Conservation (phyloP, 1,284 basidiomycete genomes). For the Cutaneotrichosporon daszewskae region DNA sequence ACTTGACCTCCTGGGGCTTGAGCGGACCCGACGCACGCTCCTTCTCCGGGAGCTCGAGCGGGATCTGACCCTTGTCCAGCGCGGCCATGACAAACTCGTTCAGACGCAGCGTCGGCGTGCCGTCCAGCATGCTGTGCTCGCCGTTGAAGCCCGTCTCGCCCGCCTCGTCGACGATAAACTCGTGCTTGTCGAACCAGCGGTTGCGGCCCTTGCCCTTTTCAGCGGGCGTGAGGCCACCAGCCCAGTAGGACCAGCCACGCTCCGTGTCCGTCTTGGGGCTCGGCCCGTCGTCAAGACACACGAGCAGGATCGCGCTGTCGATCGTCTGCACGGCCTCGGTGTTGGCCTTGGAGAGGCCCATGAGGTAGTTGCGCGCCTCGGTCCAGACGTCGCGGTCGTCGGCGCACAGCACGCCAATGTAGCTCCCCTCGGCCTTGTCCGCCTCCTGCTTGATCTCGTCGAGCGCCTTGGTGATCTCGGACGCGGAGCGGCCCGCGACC, state of each 20-base stretch:
- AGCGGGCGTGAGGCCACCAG: conserved; percentile 57
- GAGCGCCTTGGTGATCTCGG: conserved; percentile 77
- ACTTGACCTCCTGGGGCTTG: conserved; percentile 63
- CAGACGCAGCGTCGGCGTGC: conserved; percentile 87
- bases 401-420: conserved; percentile 76
- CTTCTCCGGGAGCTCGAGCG: conserved; percentile 52
- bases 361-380: conserved; percentile 64
- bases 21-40: conserved; percentile 47
- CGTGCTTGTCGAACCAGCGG: conserved; percentile 97
- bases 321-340: conserved; percentile 67
- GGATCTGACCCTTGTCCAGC: conserved; percentile 70
- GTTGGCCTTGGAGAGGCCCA: conserved; percentile 64
- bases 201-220: conserved; percentile 60
- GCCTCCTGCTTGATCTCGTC: conserved; percentile 67
- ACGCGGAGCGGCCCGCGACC: conserved; percentile 59
- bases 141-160: conserved; percentile 84
- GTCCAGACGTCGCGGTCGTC: conserved; percentile 91
- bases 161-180: conserved; percentile 85
- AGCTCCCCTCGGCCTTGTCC: conserved; percentile 54
- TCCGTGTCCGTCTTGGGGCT: conserved; percentile 55
- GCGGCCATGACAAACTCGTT: conserved; percentile 89
- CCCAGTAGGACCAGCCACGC: conserved; percentile 79
- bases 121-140: conserved; percentile 59
- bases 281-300: conserved; percentile 66
- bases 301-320: conserved; percentile 81